A percentile compares a stretch with the other conserved stretches of the same genome.
Evolutionary conservation across 192 early-diverging fungal genomes (phyloP).

Genomic region (Dimargaris xerosporica): DNA sequence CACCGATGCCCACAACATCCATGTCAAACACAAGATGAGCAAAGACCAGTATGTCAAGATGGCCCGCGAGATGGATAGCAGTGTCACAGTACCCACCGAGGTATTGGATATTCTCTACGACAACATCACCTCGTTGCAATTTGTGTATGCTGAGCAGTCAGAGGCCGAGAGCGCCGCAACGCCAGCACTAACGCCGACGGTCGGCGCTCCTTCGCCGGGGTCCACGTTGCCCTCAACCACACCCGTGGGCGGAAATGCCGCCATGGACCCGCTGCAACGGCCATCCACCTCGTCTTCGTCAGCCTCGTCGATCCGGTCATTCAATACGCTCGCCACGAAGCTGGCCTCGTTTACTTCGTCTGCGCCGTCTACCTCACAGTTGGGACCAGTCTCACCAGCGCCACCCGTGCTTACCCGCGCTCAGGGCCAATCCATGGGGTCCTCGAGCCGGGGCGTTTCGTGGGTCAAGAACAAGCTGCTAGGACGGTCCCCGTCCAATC

Average conservation of each 20-base stretch:
- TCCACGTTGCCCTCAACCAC: not conserved
- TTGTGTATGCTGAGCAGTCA: conserved; percentile 20
- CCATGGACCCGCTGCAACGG: not conserved
- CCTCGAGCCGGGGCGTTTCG: not conserved
- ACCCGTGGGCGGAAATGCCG: not conserved
- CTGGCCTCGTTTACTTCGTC: not conserved
- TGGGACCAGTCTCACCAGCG: not conserved
- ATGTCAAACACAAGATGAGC: conserved; percentile 64
- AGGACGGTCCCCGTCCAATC: conserved; percentile 3
- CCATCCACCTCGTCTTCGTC: conserved; percentile 10
- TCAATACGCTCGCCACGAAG: not conserved
- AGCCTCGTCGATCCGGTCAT: not conserved
- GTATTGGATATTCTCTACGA: conserved; percentile 51
- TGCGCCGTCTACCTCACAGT: not conserved
- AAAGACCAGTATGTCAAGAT: conserved; percentile 60
- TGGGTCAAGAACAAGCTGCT: conserved; percentile 10
- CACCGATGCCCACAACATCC: conserved; percentile 75
- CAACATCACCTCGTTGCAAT: conserved; percentile 28
- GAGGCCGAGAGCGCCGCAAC: not conserved
- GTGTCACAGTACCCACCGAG: conserved; percentile 44
- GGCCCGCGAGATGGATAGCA: conserved; percentile 50
- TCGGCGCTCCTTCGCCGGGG: not conserved
- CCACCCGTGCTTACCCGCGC: not conserved
- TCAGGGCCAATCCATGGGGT: not conserved
- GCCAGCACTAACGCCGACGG: not conserved